Evolutionary conservation across 306 rosid species (phyloP), one percentile per base, ranked within the genome.

Genomic region (Herpetospermum pedunculosum): DNA sequence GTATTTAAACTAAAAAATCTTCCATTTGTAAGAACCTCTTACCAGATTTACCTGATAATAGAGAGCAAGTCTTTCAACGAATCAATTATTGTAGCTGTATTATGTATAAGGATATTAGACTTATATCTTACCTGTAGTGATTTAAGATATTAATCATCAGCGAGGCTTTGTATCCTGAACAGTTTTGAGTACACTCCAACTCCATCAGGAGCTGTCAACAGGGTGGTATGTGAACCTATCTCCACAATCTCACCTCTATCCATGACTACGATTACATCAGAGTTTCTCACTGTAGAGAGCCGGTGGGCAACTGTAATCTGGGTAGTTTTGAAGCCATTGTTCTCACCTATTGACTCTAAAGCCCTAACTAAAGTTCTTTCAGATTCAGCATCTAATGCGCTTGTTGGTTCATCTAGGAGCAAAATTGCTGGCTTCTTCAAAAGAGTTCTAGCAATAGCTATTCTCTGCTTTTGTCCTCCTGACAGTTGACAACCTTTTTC

Each of bases 381-480:
- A 18, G 96, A 89, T 71, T 92, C 94, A 6, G 90, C 88, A 88
- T 92, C 96, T 21, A 92, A 91, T 46, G 96, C 94, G 85, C 98
- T 92, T 35, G 98, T 92, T 85, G 98, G 96, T 88, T 92, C 96
- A 48, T 92, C 98, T 4, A 92, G 86, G 21, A 89, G 92, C 78
- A 89, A 77, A 58, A 89, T 86, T 77, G 89, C 76, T 43, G 96
- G 97, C 80, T 78, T 87, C 85, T 92, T 89, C 59, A 88, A 64
- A 74, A 92, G 75, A 52, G 97, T 84, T 85, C 96, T 89, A 59
- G 96, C 90, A 72, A 88, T 92, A 75, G 92, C 98, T 79, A 89
- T 83, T 86, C 97, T 89, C 76, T 92, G 98, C 83, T 89, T 92
- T 77, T 92, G 98, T 72, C 96, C 98, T 41, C 98, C 94, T 38